Evolutionary conservation across 2,329 filamentous ascomycete species (phyloP), one percentile per base, ranked within the genome.

Genomic region (Rhexocercosporidium sp.): DNA sequence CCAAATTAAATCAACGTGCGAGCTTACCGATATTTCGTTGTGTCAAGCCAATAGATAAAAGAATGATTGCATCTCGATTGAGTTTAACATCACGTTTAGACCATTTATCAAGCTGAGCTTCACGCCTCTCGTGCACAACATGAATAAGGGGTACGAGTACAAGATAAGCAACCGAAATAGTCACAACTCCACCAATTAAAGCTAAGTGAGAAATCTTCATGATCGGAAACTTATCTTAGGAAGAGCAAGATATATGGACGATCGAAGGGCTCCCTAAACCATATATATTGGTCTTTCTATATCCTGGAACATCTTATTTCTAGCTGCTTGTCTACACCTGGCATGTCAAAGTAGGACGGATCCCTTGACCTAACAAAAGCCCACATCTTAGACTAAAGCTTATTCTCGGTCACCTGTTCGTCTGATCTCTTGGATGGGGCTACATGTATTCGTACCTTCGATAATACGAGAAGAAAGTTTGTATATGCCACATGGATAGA

Each of bases 11-110:
- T n/a, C n/a, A n/a, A n/a, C n/a, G n/a, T n/a, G n/a, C n/a, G 14
- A 77, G 81, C 51, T 77, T 76, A 41, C 83, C 77, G n/a, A 84
- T 75, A 66, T 83, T 83, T 29, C 75, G 75, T 70, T 84, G 82
- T 44, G 79, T 77, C 62, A 83, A 74, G 3, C 81, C 82, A 66
- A 83, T 81, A 2, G 66, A 69, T 41, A 72, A 54, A 4, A 69
- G 69, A 25, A 72, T 69, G 20, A 68, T 60, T 16, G 69, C 65
- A 63, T 70, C 65, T 12, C 62, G 59, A 29, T 70, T 67, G 34
- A 71, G 47, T 27, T 51, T 70, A 29, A 65, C 41, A 46, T 64
- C 56, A 56, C 64, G 61, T 20, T 53, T 56, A 11, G 60, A 37
- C 69, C 69, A 72, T 31, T 69, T 70, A 1, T 64, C 47, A 22